phyloP scores from a whole-genome alignment of 179 eudicot species.

The Heliamphora pulchella region DNA sequence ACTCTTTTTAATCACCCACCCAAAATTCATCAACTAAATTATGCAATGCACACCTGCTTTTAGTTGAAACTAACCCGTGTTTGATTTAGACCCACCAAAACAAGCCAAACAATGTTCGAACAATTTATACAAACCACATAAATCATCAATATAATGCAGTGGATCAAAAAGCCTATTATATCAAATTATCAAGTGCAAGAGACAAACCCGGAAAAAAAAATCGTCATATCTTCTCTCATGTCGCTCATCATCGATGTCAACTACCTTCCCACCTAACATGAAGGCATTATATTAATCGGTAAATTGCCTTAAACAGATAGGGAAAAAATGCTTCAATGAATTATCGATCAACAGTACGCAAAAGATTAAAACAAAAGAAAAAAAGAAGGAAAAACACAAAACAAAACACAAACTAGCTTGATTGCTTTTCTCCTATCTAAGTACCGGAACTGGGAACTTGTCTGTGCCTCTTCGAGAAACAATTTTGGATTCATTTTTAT shows the following conservation, averaged over 20 bases:
- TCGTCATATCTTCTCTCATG: no score
- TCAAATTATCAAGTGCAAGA: neutral
- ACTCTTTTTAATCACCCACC: neutral
- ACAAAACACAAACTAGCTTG: neutral
- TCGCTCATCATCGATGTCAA: neutral
- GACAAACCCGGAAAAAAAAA: neutral
- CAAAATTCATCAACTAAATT: neutral
- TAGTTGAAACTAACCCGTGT: no score
- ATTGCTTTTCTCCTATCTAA: neutral
- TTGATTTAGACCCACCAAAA: neutral
- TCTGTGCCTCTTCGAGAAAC: no score
- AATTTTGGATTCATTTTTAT: no score
- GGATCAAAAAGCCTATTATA: neutral
- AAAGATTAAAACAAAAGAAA: no score
- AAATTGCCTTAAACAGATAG: neutral
- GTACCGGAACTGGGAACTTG: neutral
- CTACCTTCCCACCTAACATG: conserved; percentile 4
- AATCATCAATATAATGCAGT: neutral
- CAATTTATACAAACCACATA: neutral
- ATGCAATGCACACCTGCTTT: no score
- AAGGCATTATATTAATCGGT: neutral
- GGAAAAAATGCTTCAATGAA: neutral
- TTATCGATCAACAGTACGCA: neutral
- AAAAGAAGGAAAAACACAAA: no score
- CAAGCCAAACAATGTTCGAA: neutral